Evolutionary conservation across 2,329 filamentous ascomycete genomes (phyloP), one percentile per base, ranked within the genome.

Genomic region (Nothomitra cinnamomea): DNA sequence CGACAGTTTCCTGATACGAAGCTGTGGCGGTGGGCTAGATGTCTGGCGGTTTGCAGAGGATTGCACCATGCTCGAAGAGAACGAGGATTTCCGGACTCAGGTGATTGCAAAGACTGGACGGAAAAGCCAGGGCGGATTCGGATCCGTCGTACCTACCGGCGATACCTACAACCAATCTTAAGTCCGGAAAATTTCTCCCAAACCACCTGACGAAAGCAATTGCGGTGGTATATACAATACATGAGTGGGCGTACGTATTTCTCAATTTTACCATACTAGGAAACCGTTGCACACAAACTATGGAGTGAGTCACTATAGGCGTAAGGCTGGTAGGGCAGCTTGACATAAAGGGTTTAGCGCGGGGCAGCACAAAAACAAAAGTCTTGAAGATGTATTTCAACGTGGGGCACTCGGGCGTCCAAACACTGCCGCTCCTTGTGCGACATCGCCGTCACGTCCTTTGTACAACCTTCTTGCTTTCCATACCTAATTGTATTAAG

Each of bases 11-110:
- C 35, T 41, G 2, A 13, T 41, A 3, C 36, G 17, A 7, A 21
- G n/a, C n/a, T 25, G 36, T 15, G 22, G 21, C 24, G 36, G 36
- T 1, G 7, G n/a, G 3, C 13, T 41, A 2, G 6, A 21, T 41
- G 50, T 52, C 50, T 52, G 50, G 50, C 36, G 36, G 28, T 52
- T 52, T 41, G 25, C 5, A 22, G 36, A 52, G 24, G 50, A 40
- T 7, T 40, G 32, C n/a, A 19, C 25, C n/a, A 35, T 49, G 25
- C 13, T 17, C 15, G 45, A 35, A 7, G 45, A 49, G 19, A 22
- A 49, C 24, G 13, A 17, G 45, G 10, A 32, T 10, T 32, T 32
- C 28, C 28, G 28, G 10, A 3, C 28, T 49, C n/a, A 49, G 45
- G 10, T 7, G 19, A n/a, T 1, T 28, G 19, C 32, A 24, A 17